Base-by-base conservation (phyloP, 2,329 filamentous ascomycete genomes). In the Verticillium dahliae region DNA sequence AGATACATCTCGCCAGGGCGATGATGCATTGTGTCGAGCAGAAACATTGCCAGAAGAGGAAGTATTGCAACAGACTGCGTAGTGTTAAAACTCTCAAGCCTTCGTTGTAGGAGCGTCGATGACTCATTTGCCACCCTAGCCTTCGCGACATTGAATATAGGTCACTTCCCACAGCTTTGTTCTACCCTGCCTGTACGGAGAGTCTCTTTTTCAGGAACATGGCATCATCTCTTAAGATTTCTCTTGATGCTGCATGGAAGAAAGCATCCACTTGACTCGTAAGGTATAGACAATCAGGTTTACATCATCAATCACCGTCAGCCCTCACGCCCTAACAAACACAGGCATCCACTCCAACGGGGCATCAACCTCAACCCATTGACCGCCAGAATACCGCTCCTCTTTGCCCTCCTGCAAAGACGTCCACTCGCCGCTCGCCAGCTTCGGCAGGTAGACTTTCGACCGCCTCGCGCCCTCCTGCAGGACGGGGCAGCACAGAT, bases 401-500 rank as follows among this genome's bases (percentile, higher is more conserved):
- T 50, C 31, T 2, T 57, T 63, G 13, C 55, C 64, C 35, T 62
- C 61, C 14, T 59, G 45, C 13, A 63, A 50, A 10, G 61, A 56
- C 41, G 65, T n/a, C 61, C 65, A 15, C 64, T 66, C 22, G 5
- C 61, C 56, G 2, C 27, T 39, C 11, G 56, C 34, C 1, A 62
- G 38, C 33, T 50, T 18, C 2, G 85, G 85, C 31, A 88, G 70
- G 68, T 88, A 88, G 0, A 83, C 80, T 6, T 70, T 73, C 6
- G 75, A 74, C 38, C 69, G 76, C 13, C 70, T 74, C 66, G 80
- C 71, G 0, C 80, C 80, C 0, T 81, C 69, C n/a, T 76, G 68
- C 61, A 89, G 67, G 0, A 89, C 77, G 0, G 86, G 86, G 13
- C 78, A 81, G 7, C 82, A 78, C 14, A 89, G 73, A 67, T 88